Evolutionary conservation across 2,329 filamentous ascomycete genomes (phyloP).

Genomic region (Botrytis fabae): DNA sequence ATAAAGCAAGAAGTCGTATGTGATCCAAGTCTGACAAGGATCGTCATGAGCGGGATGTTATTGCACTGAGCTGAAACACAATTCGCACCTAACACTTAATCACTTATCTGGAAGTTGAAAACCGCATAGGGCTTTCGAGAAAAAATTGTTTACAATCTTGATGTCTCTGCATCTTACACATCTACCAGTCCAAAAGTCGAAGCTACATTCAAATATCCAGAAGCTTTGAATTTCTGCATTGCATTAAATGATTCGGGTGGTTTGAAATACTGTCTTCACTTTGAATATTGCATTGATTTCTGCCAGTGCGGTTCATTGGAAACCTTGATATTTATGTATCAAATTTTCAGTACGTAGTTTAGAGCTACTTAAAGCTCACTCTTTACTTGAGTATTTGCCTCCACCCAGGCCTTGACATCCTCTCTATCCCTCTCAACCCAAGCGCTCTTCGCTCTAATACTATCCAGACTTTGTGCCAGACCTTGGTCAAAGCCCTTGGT

Average conservation of each 20-base stretch:
- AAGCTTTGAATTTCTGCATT: background rate
- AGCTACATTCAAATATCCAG: background rate
- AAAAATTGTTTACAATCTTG: background rate
- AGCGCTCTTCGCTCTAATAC: slow-evolving; percentile 78
- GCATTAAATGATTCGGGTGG: background rate
- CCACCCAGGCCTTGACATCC: slow-evolving; percentile 74
- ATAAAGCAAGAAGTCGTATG: background rate
- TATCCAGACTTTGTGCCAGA: slow-evolving; percentile 85
- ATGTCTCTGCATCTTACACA: background rate
- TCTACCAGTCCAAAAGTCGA: background rate
- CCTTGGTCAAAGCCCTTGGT: slow-evolving; percentile 87
- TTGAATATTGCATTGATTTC: background rate
- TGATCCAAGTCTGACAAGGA: background rate
- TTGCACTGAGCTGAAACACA: background rate
- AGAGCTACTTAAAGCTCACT: slow-evolving; percentile 34
- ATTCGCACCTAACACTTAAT: background rate
- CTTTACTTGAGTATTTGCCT: slow-evolving; percentile 51
- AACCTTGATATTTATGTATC: background rate
- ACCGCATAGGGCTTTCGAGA: background rate
- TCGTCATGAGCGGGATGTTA: background rate
- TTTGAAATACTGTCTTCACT: background rate
- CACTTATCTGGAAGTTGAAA: background rate
- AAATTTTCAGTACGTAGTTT: background rate
- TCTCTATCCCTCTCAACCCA: slow-evolving; percentile 76
- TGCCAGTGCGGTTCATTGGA: background rate